Evolutionary conservation across 257 asterid species (phyloP), one percentile per base, ranked within the genome.

Genomic region (Asclepias syriaca): DNA sequence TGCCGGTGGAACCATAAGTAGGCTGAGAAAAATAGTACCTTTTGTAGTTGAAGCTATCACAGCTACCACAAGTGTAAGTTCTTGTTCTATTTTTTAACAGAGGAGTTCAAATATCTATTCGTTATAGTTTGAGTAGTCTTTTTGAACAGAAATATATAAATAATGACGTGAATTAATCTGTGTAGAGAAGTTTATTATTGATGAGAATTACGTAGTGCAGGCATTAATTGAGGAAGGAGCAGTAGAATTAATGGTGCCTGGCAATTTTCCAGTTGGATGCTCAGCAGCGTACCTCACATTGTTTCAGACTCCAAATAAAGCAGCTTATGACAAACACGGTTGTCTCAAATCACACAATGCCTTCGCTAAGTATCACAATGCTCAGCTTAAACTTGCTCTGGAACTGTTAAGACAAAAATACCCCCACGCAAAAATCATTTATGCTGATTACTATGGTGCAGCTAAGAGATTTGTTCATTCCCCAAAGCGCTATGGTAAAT

Each of bases 241-340:
- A 48, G 76, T 72, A 0, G 95, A 92, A 61, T 29, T 92, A 46
- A 57, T 89, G 4, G 95, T 92, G 66, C 88, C 96, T 0, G 95
- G 97, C 2, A 92, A 89, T 75, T 74, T 87, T 49, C 97, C 97
- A 7, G 74, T 92, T 19, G 97, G 97, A 2, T 92, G 97, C 85
- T 86, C 82, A 57, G 19, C 97, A 1, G 88, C 87, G 74, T 89
- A 88, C 75, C 81, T 89, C 21, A 92, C 97, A 0, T 27, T 89
- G 43, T 92, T 86, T 65, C 53, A 72, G 67, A 89, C 96, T 66
- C 72, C 77, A 1, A 71, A 89, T 8, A 72, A 49, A 74, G 32
- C 78, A 32, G 89, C 96, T 6, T 89, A 92, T 68, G 96, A 89
- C 54, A 39, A 77, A 79, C 67, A 87, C 65, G 96, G 96, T 4